These are phyloP conservation scores for Cryoendolithus antarcticus DNA, from an alignment of 2,329 filamentous ascomycete genomes.

Conservation along the genomic window DNA sequence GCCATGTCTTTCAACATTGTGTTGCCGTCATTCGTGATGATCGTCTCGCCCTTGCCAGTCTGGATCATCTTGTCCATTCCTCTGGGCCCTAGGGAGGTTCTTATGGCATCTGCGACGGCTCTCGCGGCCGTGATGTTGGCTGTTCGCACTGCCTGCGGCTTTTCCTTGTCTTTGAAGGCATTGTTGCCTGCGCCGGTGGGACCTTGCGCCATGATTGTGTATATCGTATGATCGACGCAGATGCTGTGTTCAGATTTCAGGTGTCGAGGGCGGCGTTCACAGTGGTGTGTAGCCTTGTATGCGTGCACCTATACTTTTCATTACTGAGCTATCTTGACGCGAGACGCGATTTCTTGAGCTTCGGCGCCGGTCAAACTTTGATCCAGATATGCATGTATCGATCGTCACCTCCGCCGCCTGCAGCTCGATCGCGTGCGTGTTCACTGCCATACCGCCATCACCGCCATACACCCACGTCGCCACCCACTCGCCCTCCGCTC, in stretches of 20 bases:
- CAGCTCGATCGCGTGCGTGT: neutral
- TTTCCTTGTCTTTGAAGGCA: conserved; percentile 81
- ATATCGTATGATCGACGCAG: conserved; percentile 1
- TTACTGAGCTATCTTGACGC: neutral
- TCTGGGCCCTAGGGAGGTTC: conserved; percentile 89
- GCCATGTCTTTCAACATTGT: conserved; percentile 99
- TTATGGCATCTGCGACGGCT: conserved; percentile 95
- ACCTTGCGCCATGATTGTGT: conserved; percentile 25
- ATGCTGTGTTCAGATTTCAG: neutral
- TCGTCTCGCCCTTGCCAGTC: conserved; percentile 89
- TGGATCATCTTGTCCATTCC: conserved; percentile 99
- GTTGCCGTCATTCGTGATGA: conserved; percentile 99
- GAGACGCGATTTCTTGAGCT: conserved; percentile 1
- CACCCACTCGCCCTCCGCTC: conserved; percentile 2
- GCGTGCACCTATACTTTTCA: neutral
- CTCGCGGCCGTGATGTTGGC: conserved; percentile 95
- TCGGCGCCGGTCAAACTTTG: neutral
- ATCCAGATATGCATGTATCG: neutral
- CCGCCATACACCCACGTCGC: conserved; percentile 2
- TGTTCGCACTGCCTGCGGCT: conserved; percentile 91
- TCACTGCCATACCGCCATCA: conserved; percentile 1
- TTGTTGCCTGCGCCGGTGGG: conserved; percentile 44
- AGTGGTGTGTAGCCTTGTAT: neutral
- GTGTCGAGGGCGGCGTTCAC: neutral
- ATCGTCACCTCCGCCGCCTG: neutral